A percentile compares a stretch with the other conserved stretches of the same genome.
phyloP scores from a whole-genome alignment of 2,329 filamentous ascomycete species.

The Hypoxylon rubiginosum region DNA sequence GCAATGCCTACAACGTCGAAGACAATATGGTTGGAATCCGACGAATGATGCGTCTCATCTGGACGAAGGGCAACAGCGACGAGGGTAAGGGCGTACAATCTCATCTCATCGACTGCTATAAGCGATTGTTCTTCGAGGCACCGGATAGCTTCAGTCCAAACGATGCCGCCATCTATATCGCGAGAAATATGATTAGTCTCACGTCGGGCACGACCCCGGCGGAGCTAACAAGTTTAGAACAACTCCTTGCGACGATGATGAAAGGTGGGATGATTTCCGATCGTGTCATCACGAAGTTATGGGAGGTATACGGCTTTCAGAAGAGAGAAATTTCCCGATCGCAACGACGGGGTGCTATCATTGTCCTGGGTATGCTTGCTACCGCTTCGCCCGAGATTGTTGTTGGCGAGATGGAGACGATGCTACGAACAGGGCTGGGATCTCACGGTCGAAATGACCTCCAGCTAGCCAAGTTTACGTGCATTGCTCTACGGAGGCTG shows the following conservation, averaged over 20 bases:
- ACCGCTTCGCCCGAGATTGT: slow-evolving; percentile 93
- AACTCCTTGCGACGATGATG: slow-evolving; percentile 97
- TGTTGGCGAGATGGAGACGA: slow-evolving; percentile 93
- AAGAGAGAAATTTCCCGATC: slow-evolving; percentile 92
- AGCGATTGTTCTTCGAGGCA: slow-evolving; percentile 93
- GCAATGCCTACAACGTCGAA: slow-evolving; percentile 96
- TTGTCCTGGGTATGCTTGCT: slow-evolving; percentile 96
- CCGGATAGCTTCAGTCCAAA: slow-evolving; percentile 89
- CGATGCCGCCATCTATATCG: slow-evolving; percentile 94
- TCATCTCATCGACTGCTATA: slow-evolving; percentile 97
- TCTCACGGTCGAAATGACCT: slow-evolving; percentile 84
- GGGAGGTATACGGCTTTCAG: slow-evolving; percentile 97
- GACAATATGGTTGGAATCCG: slow-evolving; percentile 93
- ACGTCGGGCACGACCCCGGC: slow-evolving; percentile 96
- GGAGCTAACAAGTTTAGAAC: slow-evolving; percentile 94
- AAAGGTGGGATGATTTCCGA: slow-evolving; percentile 89
- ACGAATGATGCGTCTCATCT: slow-evolving; percentile 95
- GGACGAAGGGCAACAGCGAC: slow-evolving; percentile 99
- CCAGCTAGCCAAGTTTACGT: slow-evolving; percentile 93
- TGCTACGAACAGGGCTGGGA: slow-evolving; percentile 90
- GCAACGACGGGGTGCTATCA: slow-evolving; percentile 92
- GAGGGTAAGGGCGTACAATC: slow-evolving; percentile 98
- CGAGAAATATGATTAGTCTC: slow-evolving; percentile 98
- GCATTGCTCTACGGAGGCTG: slow-evolving; percentile 91
- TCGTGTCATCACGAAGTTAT: slow-evolving; percentile 88